Percentiles rank a stretch among this genome's conserved stretches.
Conservation (phyloP, 1,284 basidiomycete species). For the Trametes hirsuta region DNA sequence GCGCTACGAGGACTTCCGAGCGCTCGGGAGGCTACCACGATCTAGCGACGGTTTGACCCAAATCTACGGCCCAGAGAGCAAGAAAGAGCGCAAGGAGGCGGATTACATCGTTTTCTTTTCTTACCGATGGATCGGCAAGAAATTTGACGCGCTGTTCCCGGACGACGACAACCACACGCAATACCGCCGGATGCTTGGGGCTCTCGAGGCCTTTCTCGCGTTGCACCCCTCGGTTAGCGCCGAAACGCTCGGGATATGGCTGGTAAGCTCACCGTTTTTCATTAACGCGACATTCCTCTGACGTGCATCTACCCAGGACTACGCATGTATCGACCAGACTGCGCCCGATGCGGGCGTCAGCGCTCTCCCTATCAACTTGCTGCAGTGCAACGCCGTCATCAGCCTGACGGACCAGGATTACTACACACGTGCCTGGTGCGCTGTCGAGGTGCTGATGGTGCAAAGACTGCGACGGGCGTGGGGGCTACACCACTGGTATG, state of each 20-base stretch:
- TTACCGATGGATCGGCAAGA: neutral
- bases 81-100: neutral
- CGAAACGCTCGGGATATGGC: neutral
- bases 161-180: neutral
- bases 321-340: neutral
- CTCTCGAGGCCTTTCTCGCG: neutral
- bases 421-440: slow-evolving; percentile 5
- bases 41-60: neutral
- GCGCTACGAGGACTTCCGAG: neutral
- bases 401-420: slow-evolving; percentile 1
- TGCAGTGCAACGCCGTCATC: slow-evolving; percentile 3
- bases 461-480: neutral
- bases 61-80: neutral
- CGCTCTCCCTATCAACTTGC: neutral
- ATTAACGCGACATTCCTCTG: neutral
- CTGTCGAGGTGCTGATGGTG: neutral
- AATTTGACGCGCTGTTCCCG: neutral
- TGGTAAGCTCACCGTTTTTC: neutral
- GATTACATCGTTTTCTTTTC: slow-evolving; percentile 1
- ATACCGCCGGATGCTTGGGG: slow-evolving; percentile 2
- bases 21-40: neutral
- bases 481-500: neutral
- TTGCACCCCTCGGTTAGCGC: neutral
- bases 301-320: neutral
- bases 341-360: neutral